Evolutionary conservation across 768 basidiomycete genomes (phyloP), one percentile per base, ranked within the genome.

Genomic region (Trametes gibbosa): DNA sequence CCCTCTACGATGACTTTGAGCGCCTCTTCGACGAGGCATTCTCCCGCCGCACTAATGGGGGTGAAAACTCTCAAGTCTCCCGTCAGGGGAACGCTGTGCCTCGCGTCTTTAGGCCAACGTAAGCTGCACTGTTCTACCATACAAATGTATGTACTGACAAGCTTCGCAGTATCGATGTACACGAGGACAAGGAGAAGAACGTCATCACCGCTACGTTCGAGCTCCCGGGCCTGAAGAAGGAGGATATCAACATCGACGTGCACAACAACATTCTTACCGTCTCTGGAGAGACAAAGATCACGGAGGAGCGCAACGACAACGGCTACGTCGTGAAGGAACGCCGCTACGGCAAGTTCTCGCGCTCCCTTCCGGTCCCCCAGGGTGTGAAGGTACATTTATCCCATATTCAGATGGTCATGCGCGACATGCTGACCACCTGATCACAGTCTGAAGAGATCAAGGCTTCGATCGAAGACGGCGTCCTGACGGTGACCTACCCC

Each of bases 401-500:
- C 2, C 3, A 27, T 19, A 9, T 5, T 14, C 21, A 17, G 4
- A 10, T 17, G 9, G 40, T 19, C 23, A 12, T 8, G 8, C 6
- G 10, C 24, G 37, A 27, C 5, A n/a, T 21, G 17, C 39, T 49
- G 2, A 41, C 23, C 1, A 12, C 21, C 8, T 7, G 6, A 45
- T 42, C 19, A 6, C 42, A 56, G 79, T 67, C 71, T n/a, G 74
- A 79, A 24, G 73, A 79, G 32, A 75, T 83, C 54, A 71, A 71
- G 63, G 84, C 82, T 0, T 69, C 72, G 47, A 75, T 84, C 77
- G 80, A 82, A 37, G 70, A 80, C 52, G 83, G 83, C 1, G 62
- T 83, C n/a, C 65, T 84, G 62, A 79, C 73, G 10, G 72, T 84
- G 29, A 78, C 78, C 1, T 84, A 81, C 77, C 83, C 83, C 5